Evolutionary conservation across 768 basidiomycete genomes (phyloP).

Genomic region (Mycena polygramma): DNA sequence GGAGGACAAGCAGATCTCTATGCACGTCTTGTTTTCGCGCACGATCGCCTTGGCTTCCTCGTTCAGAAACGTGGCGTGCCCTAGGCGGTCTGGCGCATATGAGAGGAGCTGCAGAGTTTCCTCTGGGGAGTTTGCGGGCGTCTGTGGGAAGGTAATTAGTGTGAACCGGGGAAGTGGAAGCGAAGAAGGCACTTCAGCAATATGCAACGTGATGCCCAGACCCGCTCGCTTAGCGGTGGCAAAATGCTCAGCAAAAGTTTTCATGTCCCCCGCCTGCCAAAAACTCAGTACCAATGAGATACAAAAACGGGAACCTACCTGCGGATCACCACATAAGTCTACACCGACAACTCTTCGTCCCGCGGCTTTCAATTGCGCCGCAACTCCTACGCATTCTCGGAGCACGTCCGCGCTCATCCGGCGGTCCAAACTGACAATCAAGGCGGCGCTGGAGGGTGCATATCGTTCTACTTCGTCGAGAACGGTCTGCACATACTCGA

Average conservation of each 20-base stretch:
- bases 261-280: slow-evolving; percentile 65
- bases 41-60: slow-evolving; percentile 71
- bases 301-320: slow-evolving; percentile 38
- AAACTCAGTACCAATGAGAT: background rate
- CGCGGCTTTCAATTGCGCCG: slow-evolving; percentile 63
- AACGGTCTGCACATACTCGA: slow-evolving; percentile 74
- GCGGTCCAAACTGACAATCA: slow-evolving; percentile 85
- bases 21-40: slow-evolving; percentile 63
- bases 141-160: slow-evolving; percentile 51
- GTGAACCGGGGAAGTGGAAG: background rate
- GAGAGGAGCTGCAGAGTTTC: slow-evolving; percentile 76
- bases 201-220: slow-evolving; percentile 82
- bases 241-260: slow-evolving; percentile 64
- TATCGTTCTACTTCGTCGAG: slow-evolving; percentile 75
- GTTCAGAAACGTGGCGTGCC: slow-evolving; percentile 86
- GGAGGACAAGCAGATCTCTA: slow-evolving; percentile 87
- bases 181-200: slow-evolving; percentile 72
- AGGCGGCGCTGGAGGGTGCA: slow-evolving; percentile 59
- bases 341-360: slow-evolving; percentile 81
- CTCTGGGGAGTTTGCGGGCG: slow-evolving; percentile 57
- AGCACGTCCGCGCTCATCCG: slow-evolving; percentile 67
- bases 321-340: slow-evolving; percentile 86
- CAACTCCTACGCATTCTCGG: slow-evolving; percentile 69
- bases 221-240: slow-evolving; percentile 68
- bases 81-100: slow-evolving; percentile 77